Base-by-base conservation (phyloP, 352 stramenopile species). In the Elongisporangium prolatum region DNA sequence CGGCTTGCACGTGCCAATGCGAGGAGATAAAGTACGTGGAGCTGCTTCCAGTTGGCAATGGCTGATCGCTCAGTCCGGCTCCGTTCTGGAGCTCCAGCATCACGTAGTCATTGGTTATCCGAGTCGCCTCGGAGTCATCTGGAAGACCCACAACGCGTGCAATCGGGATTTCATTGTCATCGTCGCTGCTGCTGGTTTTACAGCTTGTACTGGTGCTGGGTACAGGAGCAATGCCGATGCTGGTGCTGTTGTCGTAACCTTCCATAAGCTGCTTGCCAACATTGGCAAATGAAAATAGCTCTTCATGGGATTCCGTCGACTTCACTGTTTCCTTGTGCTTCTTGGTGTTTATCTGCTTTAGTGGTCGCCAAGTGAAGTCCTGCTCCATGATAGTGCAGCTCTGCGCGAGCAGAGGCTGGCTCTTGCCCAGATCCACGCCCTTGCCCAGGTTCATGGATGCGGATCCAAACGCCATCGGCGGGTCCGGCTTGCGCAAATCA, bases 21-120 rank as follows among this genome's bases (percentile, higher is more conserved):
- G 84, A 87, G 6, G 84, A 91, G 54, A 93, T 86, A 60, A 93
- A 93, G 60, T 86, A 93, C 22, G 78, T 89, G 24, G 84, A 91
- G 49, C 69, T 76, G 4, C 62, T 22, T 34, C 50, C 68, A 4
- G 68, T 64, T 9, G 63, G 56, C 48, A 60, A 53, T 17, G 56
- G 48, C 3, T 61, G 56, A 52, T 80, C 75, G 20, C 67, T 67
- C 2, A 91, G 57, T 3, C 80, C 84, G 0, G 78, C 77, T 17
- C 80, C 77, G 20, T 84, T 79, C 60, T 91, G 79, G 20, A 90
- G 72, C 61, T 93, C 80, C 44, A 93, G 74, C 80, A 90, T 88
- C 49, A 92, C 83, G 60, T 92, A 92, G 60, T 90, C 83, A 51
- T 75, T 88, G 52, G 75, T 75, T 57, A 87, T 87, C 6, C 60